Evolutionary conservation across 2,329 filamentous ascomycete genomes (phyloP).

Genomic region (Botrytis cinerea): DNA sequence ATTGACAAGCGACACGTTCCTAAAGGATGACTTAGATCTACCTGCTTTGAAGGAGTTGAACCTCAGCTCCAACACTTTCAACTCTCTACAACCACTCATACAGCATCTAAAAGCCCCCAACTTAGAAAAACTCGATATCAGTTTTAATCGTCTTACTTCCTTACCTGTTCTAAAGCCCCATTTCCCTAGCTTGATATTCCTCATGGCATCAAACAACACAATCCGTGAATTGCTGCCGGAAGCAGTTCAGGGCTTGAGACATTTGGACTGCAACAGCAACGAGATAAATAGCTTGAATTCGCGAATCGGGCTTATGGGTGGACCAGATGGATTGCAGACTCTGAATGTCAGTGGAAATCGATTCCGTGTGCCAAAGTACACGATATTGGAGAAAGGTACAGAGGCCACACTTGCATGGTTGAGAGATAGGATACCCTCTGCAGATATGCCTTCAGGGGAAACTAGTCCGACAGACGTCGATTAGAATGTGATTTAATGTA

Average conservation of each 20-base stretch:
- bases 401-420: constrained; percentile 82
- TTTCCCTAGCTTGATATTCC: constrained; percentile 70
- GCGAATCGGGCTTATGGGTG: constrained; percentile 74
- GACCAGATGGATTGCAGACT: constrained; percentile 57
- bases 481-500: not conserved
- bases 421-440: constrained; percentile 70
- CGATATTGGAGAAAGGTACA: constrained; percentile 82
- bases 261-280: constrained; percentile 82
- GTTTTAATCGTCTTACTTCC: constrained; percentile 74
- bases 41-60: constrained; percentile 77
- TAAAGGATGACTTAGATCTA: constrained; percentile 67
- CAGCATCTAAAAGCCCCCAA: constrained; percentile 69
- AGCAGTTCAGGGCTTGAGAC: constrained; percentile 69
- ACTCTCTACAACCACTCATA: constrained; percentile 66
- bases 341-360: constrained; percentile 82
- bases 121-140: constrained; percentile 77
- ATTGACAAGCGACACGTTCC: constrained; percentile 63
- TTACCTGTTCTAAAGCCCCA: constrained; percentile 65
- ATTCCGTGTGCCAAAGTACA: constrained; percentile 84
- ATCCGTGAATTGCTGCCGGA: constrained; percentile 73
- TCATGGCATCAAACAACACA: constrained; percentile 79
- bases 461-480: constrained; percentile 31
- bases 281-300: constrained; percentile 81
- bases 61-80: constrained; percentile 72
- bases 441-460: constrained; percentile 54